Conservation (phyloP, 352 stramenopile genomes). For the Globisporangium okanoganense region DNA sequence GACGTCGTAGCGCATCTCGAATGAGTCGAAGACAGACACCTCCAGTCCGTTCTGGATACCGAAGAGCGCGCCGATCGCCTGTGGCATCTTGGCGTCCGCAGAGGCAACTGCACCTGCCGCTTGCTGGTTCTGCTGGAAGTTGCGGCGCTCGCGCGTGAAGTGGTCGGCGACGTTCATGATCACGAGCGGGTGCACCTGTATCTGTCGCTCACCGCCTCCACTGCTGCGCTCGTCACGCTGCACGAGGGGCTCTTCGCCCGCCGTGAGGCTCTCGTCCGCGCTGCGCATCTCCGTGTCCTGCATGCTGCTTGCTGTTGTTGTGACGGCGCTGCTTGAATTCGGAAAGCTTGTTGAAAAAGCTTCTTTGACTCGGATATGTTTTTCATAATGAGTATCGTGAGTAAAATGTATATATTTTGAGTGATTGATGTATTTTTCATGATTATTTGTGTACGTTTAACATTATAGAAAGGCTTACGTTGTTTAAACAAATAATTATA, state of each 20-base stretch:
- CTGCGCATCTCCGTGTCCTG: conserved; percentile 65
- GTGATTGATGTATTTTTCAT: too few species aligned
- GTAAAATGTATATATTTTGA: not conserved
- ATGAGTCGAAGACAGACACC: conserved; percentile 84
- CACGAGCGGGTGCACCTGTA: conserved; percentile 85
- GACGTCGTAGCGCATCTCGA: conserved; percentile 83
- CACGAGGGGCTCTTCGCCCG: conserved; percentile 34
- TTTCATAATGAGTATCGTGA: not conserved
- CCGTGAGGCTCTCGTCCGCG: conserved; percentile 11
- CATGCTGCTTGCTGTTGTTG: conserved; percentile 18
- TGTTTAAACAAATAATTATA: not conserved
- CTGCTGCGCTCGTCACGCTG: conserved; percentile 39
- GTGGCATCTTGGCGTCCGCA: conserved; percentile 37
- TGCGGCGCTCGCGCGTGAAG: conserved; percentile 86
- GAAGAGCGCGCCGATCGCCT: conserved; percentile 91
- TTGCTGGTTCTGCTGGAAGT: conserved; percentile 31
- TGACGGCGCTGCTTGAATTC: conserved; percentile 3
- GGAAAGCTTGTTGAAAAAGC: not conserved
- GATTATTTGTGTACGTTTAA: too few species aligned
- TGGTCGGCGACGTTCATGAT: conserved; percentile 95
- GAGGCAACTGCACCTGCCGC: not conserved
- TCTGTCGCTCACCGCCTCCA: conserved; percentile 57
- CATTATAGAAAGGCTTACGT: not conserved
- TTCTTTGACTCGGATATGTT: not conserved
- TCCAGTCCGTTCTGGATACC: conserved; percentile 84